Evolutionary conservation across 139 green algal species (phyloP).

Genomic region (Chlorella sp.): DNA sequence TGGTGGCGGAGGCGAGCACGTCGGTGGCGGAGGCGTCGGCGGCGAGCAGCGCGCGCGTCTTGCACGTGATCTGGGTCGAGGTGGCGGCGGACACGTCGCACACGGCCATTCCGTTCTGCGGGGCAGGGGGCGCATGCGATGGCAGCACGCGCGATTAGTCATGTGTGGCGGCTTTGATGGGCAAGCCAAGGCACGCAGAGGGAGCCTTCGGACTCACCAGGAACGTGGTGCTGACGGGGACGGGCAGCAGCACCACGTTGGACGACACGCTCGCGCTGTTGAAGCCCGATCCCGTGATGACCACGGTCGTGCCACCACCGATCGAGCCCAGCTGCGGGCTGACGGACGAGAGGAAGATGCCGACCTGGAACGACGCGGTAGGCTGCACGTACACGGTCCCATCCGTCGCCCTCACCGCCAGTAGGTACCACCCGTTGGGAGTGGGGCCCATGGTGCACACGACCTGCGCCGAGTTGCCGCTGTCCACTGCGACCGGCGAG

Average conservation of each 20-base stretch:
- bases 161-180: too few species aligned
- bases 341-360: constrained; percentile 1
- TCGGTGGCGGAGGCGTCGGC: constrained; percentile 4
- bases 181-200: not conserved
- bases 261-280: not conserved
- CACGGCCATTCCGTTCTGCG: constrained; percentile 12
- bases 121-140: too few species aligned
- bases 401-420: not conserved
- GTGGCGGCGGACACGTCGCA: constrained; percentile 10
- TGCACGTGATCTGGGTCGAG: constrained; percentile 5
- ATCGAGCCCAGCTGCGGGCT: constrained; percentile 4
- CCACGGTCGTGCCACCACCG: not conserved
- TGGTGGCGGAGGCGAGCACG: not conserved
- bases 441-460: constrained; percentile 1
- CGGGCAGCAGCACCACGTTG: not conserved
- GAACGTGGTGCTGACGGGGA: constrained; percentile 14
- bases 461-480: not conserved
- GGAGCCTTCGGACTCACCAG: not conserved
- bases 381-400: not conserved
- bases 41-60: not conserved
- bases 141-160: too few species aligned
- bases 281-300: constrained; percentile 8
- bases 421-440: constrained; percentile 2
- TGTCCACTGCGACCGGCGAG: not conserved
- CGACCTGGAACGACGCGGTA: not conserved